Evolutionary conservation across 805 yeast species (phyloP), one percentile per base, ranked within the genome.

Genomic region (Candida oleophila): DNA sequence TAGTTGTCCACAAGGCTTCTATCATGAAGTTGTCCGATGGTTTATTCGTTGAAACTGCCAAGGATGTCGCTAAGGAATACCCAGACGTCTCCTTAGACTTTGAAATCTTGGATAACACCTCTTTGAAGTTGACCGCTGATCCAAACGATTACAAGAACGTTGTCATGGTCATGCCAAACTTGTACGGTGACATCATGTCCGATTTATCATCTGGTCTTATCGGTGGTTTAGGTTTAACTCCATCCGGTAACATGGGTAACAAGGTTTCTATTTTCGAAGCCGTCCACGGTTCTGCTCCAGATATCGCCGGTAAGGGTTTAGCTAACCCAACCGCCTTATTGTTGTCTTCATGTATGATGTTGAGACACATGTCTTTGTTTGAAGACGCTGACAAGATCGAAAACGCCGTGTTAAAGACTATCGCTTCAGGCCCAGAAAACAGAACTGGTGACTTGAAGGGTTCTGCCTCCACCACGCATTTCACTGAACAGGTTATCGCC

Each of bases 241-340:
- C 99, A 57, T 89, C 97, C 50, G 99, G 97, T 71, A 94, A 94
- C 83, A 94, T 94, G 91, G 99, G 99, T 78, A 89, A 89, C 80
- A 85, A 88, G 69, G 96, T 92, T 54, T 89, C 97, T 47, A 92
- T 94, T 68, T 94, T 94, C 71, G 99, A 94, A 82, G 99, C 99
- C 55, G 99, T 94, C 65, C 99, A 94, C 73, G 99, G 99, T 71
- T 91, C 98, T 49, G 99, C 99, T 54, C 99, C 99, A 60, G 99
- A 94, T 71, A 94, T 94, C 65, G 98, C 98, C 53, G 99, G 99
- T 66, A 89, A 94, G 81, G 95, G 96, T 68, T 82, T 89, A 69
- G 99, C 99, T 55, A 94, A 94, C 83, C 99, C 99, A 76, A 94
- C 99, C 51, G 99, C 99, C 48, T 75, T 94, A 66, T 79, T 94